Evolutionary conservation across 2,329 filamentous ascomycete species (phyloP), one percentile per base, ranked within the genome.

Genomic region (Knufia petricola): DNA sequence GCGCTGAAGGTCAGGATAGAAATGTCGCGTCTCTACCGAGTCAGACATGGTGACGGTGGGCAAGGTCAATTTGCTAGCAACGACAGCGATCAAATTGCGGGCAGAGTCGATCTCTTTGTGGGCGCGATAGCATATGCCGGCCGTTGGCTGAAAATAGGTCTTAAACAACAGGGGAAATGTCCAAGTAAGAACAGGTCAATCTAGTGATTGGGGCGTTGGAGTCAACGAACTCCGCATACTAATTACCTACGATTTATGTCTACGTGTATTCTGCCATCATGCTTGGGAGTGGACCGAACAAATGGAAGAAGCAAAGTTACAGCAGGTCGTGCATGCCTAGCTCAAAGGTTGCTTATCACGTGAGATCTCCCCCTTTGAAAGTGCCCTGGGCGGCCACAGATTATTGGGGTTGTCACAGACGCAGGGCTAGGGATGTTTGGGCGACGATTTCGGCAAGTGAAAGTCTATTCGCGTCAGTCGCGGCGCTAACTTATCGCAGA

Each of bases 1-100:
- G 41, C 55, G 55, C 15, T 26, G 15, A 13, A 50, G 15, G 19
- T 47, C 23, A 6, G 44, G 44, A 19, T 37, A 47, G 23, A 47
- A 47, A 24, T 39, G 20, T 37, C 44, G 26, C 2, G 32, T 38
- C 17, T 47, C 44, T 20, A 47, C 44, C 9, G 32, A 3, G 10
- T 38, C 20, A 15, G 32, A 8, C 44, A 47, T 47, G 13, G 9
- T 47, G 42, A 26, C 19, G 28, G 9, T 36, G 6, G 13, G 10
- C 6, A n/a, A 36, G 32, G 7, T 28, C 26, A 28, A 28, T 6
- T 28, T 12, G 26, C 12, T 12, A 28, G 26, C 26, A 28, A 28
- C 12, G n/a, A n/a, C n/a, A n/a, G n/a, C n/a, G n/a, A n/a, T n/a
- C n/a, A n/a, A n/a, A n/a, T n/a, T n/a, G n/a, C n/a, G n/a, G 28